Evolutionary conservation across 2,329 filamentous ascomycete species (phyloP).

Genomic region (Ascochyta clinopodiicola): DNA sequence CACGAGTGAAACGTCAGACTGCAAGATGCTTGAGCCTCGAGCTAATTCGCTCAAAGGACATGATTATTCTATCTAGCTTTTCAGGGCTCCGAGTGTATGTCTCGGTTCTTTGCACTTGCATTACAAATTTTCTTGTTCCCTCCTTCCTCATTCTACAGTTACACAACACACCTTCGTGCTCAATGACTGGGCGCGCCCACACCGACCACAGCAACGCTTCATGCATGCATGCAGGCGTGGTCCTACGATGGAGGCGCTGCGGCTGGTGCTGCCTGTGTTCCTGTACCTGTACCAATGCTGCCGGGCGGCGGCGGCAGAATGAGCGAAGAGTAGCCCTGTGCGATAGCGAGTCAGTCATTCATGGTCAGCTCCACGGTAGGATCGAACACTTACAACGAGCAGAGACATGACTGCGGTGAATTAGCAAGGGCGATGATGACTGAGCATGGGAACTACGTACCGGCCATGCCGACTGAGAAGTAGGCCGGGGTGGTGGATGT

Average conservation of each 20-base stretch:
- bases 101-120: background rate
- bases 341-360: constrained; percentile 22
- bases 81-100: background rate
- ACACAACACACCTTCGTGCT: constrained; percentile 23
- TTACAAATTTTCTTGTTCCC: background rate
- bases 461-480: constrained; percentile 79
- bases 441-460: constrained; percentile 58
- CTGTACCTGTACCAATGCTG: constrained; percentile 44
- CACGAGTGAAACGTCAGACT: constrained; percentile 8
- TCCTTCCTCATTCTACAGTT: constrained; percentile 21
- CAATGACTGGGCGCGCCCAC: constrained; percentile 13
- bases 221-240: constrained; percentile 17
- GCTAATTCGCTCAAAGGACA: constrained; percentile 3
- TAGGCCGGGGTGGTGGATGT: constrained; percentile 72
- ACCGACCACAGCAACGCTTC: constrained; percentile 7
- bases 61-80: constrained; percentile 5
- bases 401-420: constrained; percentile 51
- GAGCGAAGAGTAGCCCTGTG: constrained; percentile 67
- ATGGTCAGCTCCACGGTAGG: background rate
- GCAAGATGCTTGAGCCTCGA: background rate
- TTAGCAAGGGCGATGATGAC: constrained; percentile 13
- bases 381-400: constrained; percentile 49
- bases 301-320: constrained; percentile 64
- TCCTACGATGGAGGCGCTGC: constrained; percentile 53
- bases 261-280: constrained; percentile 57